These are phyloP conservation scores for Ramalina peruviana DNA, from an alignment of 495 filamentous ascomycete genomes.

Conservation along the genomic window DNA sequence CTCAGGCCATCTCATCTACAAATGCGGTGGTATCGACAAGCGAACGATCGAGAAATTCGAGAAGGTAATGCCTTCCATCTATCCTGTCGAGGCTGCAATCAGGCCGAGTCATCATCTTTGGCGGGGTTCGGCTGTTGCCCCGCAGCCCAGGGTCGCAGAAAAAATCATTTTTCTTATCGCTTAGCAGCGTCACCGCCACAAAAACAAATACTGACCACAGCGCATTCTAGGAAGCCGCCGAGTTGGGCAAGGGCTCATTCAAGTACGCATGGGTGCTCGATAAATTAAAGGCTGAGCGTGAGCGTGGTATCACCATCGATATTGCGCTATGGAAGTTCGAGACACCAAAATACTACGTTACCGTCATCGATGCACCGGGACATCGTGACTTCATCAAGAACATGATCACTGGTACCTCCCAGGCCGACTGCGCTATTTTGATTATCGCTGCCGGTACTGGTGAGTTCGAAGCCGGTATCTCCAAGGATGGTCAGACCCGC, in stretches of 20 bases:
- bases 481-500: conserved; percentile 99
- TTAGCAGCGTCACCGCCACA: conserved; percentile 1
- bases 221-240: conserved; percentile 73
- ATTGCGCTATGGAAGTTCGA: conserved; percentile 99
- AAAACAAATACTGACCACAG: conserved; percentile 24
- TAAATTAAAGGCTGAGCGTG: conserved; percentile 99
- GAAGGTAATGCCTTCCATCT: conserved; percentile 50
- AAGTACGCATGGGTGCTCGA: conserved; percentile 99
- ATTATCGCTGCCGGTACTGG: conserved; percentile 99
- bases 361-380: conserved; percentile 97
- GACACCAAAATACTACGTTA: conserved; percentile 96
- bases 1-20: conserved; percentile 93
- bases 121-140: conserved; percentile 17
- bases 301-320: conserved; percentile 99
- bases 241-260: conserved; percentile 99
- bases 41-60: conserved; percentile 99
- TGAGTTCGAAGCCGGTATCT: conserved; percentile 99
- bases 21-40: conserved; percentile 99
- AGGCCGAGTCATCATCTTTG: conserved; percentile 10
- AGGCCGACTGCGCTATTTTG: conserved; percentile 98
- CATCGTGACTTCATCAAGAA: conserved; percentile 99
- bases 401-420: conserved; percentile 99
- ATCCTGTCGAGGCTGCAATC: conserved; percentile 7
- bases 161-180: conserved; percentile 21
- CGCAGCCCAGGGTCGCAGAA: conserved; percentile 13